Evolutionary conservation across 805 yeast species (phyloP).

Genomic region (Wickerhamiella azyma): DNA sequence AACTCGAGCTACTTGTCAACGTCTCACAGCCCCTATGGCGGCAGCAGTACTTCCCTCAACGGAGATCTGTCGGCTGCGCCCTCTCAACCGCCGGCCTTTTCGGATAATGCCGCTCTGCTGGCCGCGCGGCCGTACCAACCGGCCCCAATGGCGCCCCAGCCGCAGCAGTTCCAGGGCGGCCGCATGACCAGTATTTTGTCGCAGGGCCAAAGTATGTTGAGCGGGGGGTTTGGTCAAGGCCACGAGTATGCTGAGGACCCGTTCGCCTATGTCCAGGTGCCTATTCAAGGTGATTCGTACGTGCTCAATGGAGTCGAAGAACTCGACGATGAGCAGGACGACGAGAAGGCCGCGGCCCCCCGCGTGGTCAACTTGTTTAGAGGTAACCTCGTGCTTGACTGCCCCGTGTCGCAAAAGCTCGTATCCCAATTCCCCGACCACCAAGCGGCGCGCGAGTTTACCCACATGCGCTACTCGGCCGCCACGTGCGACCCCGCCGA

Average conservation of each 20-base stretch:
- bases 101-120: neutral
- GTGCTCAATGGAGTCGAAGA: constrained; percentile 24
- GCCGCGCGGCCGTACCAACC: neutral
- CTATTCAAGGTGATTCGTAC: constrained; percentile 27
- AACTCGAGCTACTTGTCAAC: neutral
- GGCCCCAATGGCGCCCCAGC: neutral
- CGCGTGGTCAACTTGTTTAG: constrained; percentile 41
- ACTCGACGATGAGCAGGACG: constrained; percentile 11
- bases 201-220: neutral
- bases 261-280: constrained; percentile 21
- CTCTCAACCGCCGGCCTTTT: neutral
- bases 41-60: neutral
- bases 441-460: constrained; percentile 49
- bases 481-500: constrained; percentile 83
- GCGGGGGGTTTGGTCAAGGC: neutral
- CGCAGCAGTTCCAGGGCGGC: constrained; percentile 1
- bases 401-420: constrained; percentile 69
- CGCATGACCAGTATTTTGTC: neutral
- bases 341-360: constrained; percentile 23
- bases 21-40: neutral
- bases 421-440: constrained; percentile 39
- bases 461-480: constrained; percentile 85
- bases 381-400: constrained; percentile 77
- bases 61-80: neutral
- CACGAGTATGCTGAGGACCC: constrained; percentile 21